Base-by-base conservation (phyloP, 768 basidiomycete species). In the Amyloporia xantha region DNA sequence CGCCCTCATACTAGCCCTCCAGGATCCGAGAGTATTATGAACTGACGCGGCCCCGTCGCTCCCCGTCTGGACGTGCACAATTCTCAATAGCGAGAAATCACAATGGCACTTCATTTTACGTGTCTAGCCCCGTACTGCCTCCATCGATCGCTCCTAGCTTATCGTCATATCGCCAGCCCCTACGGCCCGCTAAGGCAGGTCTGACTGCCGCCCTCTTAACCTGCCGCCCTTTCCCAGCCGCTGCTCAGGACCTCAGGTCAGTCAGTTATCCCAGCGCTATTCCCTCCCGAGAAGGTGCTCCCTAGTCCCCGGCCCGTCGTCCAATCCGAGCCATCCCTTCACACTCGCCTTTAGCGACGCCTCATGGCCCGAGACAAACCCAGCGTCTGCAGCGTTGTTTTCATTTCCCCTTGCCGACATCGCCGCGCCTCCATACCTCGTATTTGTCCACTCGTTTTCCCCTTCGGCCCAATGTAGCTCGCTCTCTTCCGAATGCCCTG, bases 341-440 rank as follows among this genome's bases (percentile, higher is more conserved):
- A 46, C 52, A n/a, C n/a, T n/a, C n/a, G 46, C 38, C 46, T 35
- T 49, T 54, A 35, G 48, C 50, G 52, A 53, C 9, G 54, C 56
- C 59, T 56, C 58, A 50, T 58, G 55, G 38, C 51, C 47, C 47
- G 42, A 48, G 19, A 44, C 36, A 41, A 54, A 44, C 55, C 44
- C 54, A 52, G 54, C 57, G 49, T 53, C 42, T 64, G 66, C 72
- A 73, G 70, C 75, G 73, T 73, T 71, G 62, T 66, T 72, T 75
- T 75, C 68, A 76, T 75, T 62, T 66, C 62, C 40, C 42, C 44
- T 51, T 47, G 47, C 51, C 44, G 44, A 30, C 47, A 20, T 20
- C 36, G 28, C 43, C 46, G 48, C 26, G 43, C 17, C 42, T 24
- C 47, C 24, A 19, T 13, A 36, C 48, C 28, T 27, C 39, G 24